A percentile compares a stretch with the other conserved stretches of the same genome.
These are phyloP conservation scores for Phylloporus sp. DNA, from an alignment of 768 basidiomycete species.

Conservation along the genomic window DNA sequence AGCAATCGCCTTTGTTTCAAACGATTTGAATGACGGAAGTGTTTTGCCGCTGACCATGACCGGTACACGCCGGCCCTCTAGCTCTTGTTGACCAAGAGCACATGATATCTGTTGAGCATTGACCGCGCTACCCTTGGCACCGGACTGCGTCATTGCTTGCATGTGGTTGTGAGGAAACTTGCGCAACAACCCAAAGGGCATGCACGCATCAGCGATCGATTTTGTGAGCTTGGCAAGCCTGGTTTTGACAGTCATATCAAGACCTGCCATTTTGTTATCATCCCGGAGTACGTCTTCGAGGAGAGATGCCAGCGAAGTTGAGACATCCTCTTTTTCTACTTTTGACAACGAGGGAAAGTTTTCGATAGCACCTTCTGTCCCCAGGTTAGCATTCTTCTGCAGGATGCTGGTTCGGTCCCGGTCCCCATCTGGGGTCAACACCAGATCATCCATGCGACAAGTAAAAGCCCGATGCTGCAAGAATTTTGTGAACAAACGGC, in stretches of 20 bases:
- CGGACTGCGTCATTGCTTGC: conserved; percentile 98
- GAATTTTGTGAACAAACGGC: conserved; percentile 94
- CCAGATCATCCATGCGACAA: conserved; percentile 97
- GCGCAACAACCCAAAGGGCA: conserved; percentile 84
- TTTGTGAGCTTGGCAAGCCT: conserved; percentile 84
- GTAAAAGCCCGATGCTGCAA: conserved; percentile 96
- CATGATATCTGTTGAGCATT: conserved; percentile 99
- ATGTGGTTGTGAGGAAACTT: conserved; percentile 98
- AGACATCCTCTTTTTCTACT: conserved; percentile 50
- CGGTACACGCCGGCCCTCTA: conserved; percentile 97
- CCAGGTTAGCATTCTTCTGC: conserved; percentile 61
- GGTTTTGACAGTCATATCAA: conserved; percentile 89
- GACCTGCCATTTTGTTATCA: conserved; percentile 94
- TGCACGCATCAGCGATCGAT: conserved; percentile 81
- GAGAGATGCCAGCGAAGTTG: conserved; percentile 55
- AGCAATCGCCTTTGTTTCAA: conserved; percentile 97
- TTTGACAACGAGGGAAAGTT: conserved; percentile 75
- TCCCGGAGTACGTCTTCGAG: conserved; percentile 92
- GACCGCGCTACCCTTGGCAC: conserved; percentile 96
- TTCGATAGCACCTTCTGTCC: conserved; percentile 85
- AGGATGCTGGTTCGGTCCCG: conserved; percentile 63
- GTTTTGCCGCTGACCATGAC: conserved; percentile 99
- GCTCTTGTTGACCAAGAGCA: conserved; percentile 92
- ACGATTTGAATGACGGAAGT: conserved; percentile 91
- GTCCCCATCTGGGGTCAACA: conserved; percentile 82